Evolutionary conservation across 1,284 basidiomycete species (phyloP).

Genomic region (Kwoniella shivajii): DNA sequence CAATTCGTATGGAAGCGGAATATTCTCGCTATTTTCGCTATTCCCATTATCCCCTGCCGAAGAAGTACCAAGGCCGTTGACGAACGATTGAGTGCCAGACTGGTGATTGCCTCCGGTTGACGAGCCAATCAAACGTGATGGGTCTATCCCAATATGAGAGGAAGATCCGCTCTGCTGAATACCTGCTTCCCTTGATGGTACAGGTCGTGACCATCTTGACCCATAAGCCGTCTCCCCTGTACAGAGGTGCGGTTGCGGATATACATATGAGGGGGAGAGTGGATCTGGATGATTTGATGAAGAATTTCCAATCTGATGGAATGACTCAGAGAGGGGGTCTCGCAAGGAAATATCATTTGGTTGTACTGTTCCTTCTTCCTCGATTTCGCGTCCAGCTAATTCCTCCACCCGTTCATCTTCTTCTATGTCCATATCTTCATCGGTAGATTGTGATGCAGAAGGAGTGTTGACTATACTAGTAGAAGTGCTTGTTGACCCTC

Average conservation of each 20-base stretch:
- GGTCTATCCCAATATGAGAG: too few species aligned
- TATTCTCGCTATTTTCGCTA: too few species aligned
- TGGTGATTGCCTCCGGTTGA: too few species aligned
- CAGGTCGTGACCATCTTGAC: constrained; percentile 1
- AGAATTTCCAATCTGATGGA: constrained; percentile 10
- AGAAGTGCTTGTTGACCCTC: not conserved
- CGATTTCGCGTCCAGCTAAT: not conserved
- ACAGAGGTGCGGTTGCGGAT: not conserved
- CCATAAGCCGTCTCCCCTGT: not conserved
- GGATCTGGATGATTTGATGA: not conserved
- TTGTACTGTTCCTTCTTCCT: not conserved
- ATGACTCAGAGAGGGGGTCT: constrained; percentile 4
- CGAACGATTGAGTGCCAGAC: too few species aligned
- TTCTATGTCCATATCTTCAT: not conserved
- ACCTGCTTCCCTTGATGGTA: too few species aligned
- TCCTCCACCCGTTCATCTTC: not conserved
- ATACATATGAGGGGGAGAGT: not conserved
- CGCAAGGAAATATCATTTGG: not conserved
- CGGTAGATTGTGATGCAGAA: not conserved
- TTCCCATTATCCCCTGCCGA: too few species aligned
- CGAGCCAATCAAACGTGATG: too few species aligned
- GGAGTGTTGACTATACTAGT: not conserved
- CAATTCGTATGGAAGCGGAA: too few species aligned
- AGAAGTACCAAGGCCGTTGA: constrained; percentile 1
- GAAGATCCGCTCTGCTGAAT: too few species aligned